Evolutionary conservation across 371 early-diverging fungal species (phyloP), one percentile per base, ranked within the genome.

Genomic region (Phascolomyces articulosus): DNA sequence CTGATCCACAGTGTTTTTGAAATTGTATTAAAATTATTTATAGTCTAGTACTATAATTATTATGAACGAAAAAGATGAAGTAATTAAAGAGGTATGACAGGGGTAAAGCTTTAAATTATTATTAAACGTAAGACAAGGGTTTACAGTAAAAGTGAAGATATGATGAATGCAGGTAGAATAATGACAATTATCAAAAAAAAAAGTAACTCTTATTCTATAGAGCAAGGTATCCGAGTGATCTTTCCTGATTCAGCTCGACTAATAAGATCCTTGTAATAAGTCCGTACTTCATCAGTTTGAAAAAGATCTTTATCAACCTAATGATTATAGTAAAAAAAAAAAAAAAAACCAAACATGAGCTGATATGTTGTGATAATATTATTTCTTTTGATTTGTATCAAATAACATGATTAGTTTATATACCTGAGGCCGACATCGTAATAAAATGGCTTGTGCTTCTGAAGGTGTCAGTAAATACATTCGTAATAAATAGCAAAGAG

Each of bases 291-390:
- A 20, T 77, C 74, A 8, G 59, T 55, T 20, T 68, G 68, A 55
- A 65, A 73, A n/a, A 80, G 51, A 47, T 75, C 71, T 40, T 72
- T 75, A 57, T 80, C 80, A 4, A 70, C 74, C 78, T 79, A 40
- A 16, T 29, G 18, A 20, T 24, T 41, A 16, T 2, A 63, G 48
- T 9, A 27, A 11, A 21, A 20, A 56, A 8, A 9, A 27, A 13
- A 44, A 55, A 26, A 11, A 54, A 21, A 15, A n/a, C n/a, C n/a
- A n/a, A n/a, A n/a, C n/a, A n/a, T n/a, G n/a, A n/a, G n/a, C n/a
- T n/a, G n/a, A n/a, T n/a, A 27, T 15, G 38, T 24, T 13, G 18
- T 13, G 15, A n/a, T n/a, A n/a, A n/a, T n/a, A n/a, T 27, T 10
- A 8, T 34, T 34, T 34, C 34, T 11, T 34, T 34, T 11, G 0